Evolutionary conservation across 805 yeast genomes (phyloP), one percentile per base, ranked within the genome.

Genomic region (Candida parachauliodes): DNA sequence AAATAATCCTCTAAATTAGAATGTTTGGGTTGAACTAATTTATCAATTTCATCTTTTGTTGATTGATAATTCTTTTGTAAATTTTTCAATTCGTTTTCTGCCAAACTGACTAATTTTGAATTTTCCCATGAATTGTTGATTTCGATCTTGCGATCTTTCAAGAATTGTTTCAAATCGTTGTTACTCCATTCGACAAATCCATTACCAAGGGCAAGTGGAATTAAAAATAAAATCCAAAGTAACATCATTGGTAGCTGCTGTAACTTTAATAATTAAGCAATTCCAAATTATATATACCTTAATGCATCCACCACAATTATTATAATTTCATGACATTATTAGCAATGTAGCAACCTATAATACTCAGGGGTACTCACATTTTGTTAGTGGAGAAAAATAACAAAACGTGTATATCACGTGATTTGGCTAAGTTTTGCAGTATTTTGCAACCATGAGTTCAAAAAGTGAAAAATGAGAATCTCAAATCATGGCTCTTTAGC

Each of bases 101-200:
- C 58, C 35, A 58, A 45, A 5, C 42, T 43, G 29, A 52, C 48
- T 37, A 66, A 41, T 26, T 59, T 56, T 5, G 45, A 41, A 18
- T 45, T 21, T 2, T 52, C 46, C 11, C 47, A 40, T 30, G 44
- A 46, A 34, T 50, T 48, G 20, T 52, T 57, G 43, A 51, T 36
- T 6, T 45, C 34, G 16, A 59, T 42, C 10, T 52, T 44, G 29
- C 60, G 54, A 39, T 58, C 65, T 11, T 38, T 32, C 28, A 60
- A 51, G 32, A 60, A 60, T 19, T 58, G 55, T 32, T 54, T 49
- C 17, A 59, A 32, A 33, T 60, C 66, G 46, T 35, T 40, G 23
- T 31, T 39, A 23, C 38, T 42, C 53, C 52, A 50, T 10, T 28
- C 24, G 15, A 5, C 24, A 15, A 45, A 43, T 12, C 19, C 25